Base-by-base conservation (phyloP, 768 basidiomycete species). In the Paxillus involutus region DNA sequence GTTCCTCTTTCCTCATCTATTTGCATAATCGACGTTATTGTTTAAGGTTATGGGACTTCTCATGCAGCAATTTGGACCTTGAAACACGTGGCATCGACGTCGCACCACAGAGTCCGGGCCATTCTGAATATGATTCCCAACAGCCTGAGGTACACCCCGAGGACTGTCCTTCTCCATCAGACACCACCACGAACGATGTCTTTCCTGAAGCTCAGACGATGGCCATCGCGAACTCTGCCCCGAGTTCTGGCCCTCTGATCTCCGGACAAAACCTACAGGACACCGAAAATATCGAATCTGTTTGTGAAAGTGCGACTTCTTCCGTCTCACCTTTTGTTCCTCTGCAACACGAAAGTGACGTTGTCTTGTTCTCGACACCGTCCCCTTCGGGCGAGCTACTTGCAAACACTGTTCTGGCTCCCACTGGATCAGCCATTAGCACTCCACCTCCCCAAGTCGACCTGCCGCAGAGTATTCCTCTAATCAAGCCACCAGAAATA, bases 401-500 rank as follows among this genome's bases (percentile, higher is more conserved):
- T 14, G 8, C 26, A 19, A 4, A 13, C 24, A 8, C 19, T 2
- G 35, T 37, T n/a, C 35, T 6, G 19, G 17, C 7, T 30, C 12
- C 43, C 43, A 21, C 17, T 16, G 5, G 14, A 26, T 30, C 14
- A 19, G 3, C 5, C 19, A 21, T 13, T 44, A 29, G n/a, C 16
- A 1, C 40, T 10, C 10, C 35, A 39, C 30, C 36, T 29, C 36
- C n/a, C 14, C 50, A 21, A 33, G 39, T 39, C 6, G 10, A 11
- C 7, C 16, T 12, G 5, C 47, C 35, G 35, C 21, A 44, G 46
- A 47, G 29, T 14, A 57, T 64, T 53, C 72, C 72, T 37, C 49
- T 49, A 19, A 47, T 49, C 24, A 66, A 77, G 47, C 80, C 81
- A 2, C 61, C 66, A 6, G 82, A 82, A 56, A 59, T 81, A 6